Evolutionary conservation across 345 rosid genomes (phyloP).

Genomic region (Euphorbia tirucalli): DNA sequence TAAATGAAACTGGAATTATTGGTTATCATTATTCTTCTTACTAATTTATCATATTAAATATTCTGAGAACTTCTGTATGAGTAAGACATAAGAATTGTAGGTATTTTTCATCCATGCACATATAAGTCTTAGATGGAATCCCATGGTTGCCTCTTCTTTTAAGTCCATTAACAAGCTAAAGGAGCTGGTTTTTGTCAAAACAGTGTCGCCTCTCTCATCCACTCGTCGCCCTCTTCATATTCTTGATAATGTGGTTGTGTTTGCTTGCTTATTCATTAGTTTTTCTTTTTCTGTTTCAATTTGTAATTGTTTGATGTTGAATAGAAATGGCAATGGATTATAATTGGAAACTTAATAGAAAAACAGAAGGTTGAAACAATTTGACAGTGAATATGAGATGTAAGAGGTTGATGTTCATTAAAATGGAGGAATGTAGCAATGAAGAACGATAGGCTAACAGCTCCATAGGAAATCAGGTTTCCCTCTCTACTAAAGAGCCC

Average conservation of each 20-base stretch:
- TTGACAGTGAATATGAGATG: too few relatives aligned
- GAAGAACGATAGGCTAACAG: too few relatives aligned
- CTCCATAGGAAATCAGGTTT: too few relatives aligned
- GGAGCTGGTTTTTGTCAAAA: not conserved
- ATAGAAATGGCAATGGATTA: not conserved
- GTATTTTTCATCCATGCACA: not conserved
- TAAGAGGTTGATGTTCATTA: too few relatives aligned
- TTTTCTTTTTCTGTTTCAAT: not conserved
- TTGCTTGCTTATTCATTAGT: not conserved
- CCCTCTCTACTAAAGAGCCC: too few relatives aligned
- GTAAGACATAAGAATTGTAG: not conserved
- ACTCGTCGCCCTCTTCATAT: too few relatives aligned
- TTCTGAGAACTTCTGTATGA: not conserved
- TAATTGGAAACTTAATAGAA: too few relatives aligned
- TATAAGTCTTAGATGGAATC: not conserved
- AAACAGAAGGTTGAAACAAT: too few relatives aligned
- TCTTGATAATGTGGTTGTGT: not conserved
- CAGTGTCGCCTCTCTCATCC: not conserved
- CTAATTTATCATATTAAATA: not conserved
- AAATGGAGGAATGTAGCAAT: too few relatives aligned
- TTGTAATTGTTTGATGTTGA: not conserved
- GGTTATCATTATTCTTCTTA: not conserved
- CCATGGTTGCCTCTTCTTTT: not conserved
- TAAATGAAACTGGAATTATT: not conserved
- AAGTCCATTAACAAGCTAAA: not conserved